A percentile compares a stretch with the other conserved stretches of the same genome.
phyloP scores from a whole-genome alignment of 768 basidiomycete genomes.

The Gelatoporia subvermispora region DNA sequence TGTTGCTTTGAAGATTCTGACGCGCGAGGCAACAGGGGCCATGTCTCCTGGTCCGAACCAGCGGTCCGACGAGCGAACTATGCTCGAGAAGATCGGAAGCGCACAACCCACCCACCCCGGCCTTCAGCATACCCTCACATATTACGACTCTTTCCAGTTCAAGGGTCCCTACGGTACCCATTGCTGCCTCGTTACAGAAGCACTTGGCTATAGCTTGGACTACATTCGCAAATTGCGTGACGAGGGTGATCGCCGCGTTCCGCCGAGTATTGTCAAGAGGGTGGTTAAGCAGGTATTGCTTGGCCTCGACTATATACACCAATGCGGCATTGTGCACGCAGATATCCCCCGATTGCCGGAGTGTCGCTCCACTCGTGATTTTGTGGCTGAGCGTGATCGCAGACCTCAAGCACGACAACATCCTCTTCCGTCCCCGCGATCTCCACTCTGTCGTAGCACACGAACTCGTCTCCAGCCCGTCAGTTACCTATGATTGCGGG shows the following conservation, averaged over 20 bases:
- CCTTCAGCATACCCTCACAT: not conserved
- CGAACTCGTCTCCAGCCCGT: not conserved
- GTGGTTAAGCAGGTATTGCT: not conserved
- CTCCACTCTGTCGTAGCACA: not conserved
- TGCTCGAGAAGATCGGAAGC: constrained; percentile 2
- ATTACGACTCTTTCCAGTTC: not conserved
- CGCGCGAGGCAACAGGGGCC: not conserved
- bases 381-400: not conserved
- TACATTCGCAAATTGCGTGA: not conserved
- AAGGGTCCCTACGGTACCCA: not conserved
- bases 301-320: not conserved
- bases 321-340: constrained; percentile 1
- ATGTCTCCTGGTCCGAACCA: not conserved
- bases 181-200: constrained; percentile 1
- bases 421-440: not conserved
- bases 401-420: constrained; percentile 3
- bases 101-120: not conserved
- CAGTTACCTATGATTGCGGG: constrained; percentile 1
- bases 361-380: not conserved
- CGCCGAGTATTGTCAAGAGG: constrained; percentile 1
- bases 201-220: constrained; percentile 1
- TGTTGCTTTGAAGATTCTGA: constrained; percentile 1
- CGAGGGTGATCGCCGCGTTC: not conserved
- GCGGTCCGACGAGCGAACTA: not conserved
- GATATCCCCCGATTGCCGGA: not conserved